These are phyloP conservation scores for Gastrolobium bilobum DNA, from an alignment of 306 rosid species.

Conservation along the genomic window DNA sequence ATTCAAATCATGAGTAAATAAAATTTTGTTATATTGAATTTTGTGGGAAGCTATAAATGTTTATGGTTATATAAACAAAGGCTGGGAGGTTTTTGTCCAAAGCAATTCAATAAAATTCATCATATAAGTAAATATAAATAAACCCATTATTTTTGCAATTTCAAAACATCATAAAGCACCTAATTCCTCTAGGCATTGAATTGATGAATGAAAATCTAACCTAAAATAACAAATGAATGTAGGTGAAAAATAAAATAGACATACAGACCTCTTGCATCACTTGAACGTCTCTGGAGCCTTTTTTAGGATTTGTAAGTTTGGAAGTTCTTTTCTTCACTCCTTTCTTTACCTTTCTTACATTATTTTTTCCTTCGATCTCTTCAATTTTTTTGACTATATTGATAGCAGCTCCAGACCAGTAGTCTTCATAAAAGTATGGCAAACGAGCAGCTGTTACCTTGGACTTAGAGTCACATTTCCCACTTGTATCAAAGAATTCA, in stretches of 20 bases:
- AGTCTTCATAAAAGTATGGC: slow-evolving; percentile 84
- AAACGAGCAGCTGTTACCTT: slow-evolving; percentile 70
- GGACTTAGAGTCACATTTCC: slow-evolving; percentile 44
- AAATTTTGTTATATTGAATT: no score
- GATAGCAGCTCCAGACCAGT: slow-evolving; percentile 63
- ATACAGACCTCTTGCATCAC: slow-evolving; percentile 73
- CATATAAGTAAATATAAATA: no score
- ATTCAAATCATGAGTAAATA: no score
- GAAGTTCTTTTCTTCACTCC: slow-evolving; percentile 54
- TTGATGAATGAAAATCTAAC: no score
- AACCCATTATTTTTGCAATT: no score
- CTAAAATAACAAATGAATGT: no score
- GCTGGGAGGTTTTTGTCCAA: no score
- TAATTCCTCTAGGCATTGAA: no score
- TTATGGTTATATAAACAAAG: no score
- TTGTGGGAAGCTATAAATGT: no score
- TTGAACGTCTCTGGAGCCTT: slow-evolving; percentile 58
- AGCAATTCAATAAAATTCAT: no score
- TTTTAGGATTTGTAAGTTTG: slow-evolving; percentile 57
- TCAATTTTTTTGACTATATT: slow-evolving; percentile 51
- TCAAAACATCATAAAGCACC: no score
- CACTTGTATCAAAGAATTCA: slow-evolving; percentile 58
- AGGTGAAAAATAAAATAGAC: slow-evolving; percentile 27
- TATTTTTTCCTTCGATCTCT: slow-evolving; percentile 44
- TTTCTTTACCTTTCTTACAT: slow-evolving; percentile 33